A percentile compares a stretch with the other conserved stretches of the same genome.
These are phyloP conservation scores for Ceratobasidium sp. DNA, from an alignment of 1,284 basidiomycete species.

Conservation along the genomic window DNA sequence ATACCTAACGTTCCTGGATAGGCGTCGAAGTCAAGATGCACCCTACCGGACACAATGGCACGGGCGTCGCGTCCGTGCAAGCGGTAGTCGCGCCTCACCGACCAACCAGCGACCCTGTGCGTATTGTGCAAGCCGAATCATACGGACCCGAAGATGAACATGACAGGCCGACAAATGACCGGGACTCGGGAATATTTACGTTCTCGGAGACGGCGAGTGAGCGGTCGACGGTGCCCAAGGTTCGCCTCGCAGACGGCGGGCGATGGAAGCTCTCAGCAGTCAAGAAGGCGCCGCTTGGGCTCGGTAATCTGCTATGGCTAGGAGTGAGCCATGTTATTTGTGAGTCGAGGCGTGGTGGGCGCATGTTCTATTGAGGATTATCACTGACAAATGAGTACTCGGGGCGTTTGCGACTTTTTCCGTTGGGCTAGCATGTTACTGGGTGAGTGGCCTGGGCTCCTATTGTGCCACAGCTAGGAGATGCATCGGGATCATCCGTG, in stretches of 20 bases:
- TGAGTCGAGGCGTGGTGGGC: slow-evolving; percentile 9
- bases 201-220: slow-evolving; percentile 30
- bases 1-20: not conserved
- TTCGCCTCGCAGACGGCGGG: not conserved
- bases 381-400: not conserved
- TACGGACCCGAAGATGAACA: slow-evolving; percentile 17
- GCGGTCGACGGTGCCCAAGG: not conserved
- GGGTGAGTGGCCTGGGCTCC: slow-evolving; percentile 30
- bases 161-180: slow-evolving; percentile 14
- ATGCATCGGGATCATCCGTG: slow-evolving; percentile 36
- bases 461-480: slow-evolving; percentile 35
- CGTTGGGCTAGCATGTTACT: slow-evolving; percentile 29
- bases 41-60: slow-evolving; percentile 21
- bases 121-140: slow-evolving; percentile 10
- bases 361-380: not conserved
- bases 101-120: slow-evolving; percentile 17
- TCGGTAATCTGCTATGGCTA: slow-evolving; percentile 35
- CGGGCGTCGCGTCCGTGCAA: slow-evolving; percentile 1
- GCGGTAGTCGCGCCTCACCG: slow-evolving; percentile 40
- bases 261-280: slow-evolving; percentile 22
- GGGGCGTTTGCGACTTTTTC: slow-evolving; percentile 8
- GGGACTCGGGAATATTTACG: slow-evolving; percentile 23
- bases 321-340: slow-evolving; percentile 37
- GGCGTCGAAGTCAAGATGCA: slow-evolving; percentile 28
- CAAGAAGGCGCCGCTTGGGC: slow-evolving; percentile 20